Evolutionary conservation across 139 green algal species (phyloP).

Genomic region (Auxenochlorella protothecoides): DNA sequence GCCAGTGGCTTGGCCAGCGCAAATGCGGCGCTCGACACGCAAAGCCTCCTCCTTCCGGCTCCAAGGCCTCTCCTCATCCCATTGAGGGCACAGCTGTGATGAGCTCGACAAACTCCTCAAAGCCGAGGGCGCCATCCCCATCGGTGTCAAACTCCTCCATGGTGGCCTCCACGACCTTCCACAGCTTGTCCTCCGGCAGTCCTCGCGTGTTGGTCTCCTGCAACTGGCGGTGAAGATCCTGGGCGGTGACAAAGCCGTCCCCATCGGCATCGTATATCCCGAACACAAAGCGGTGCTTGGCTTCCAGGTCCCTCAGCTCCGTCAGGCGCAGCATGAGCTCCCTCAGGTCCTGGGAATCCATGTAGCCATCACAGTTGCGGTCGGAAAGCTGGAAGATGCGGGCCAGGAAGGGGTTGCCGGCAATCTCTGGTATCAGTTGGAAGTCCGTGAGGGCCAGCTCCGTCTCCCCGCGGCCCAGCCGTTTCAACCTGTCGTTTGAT

Average conservation of each 20-base stretch:
- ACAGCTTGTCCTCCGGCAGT: slow-evolving; percentile 23
- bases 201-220: slow-evolving; percentile 13
- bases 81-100: no score
- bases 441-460: slow-evolving; percentile 25
- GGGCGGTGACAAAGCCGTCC: slow-evolving; percentile 22
- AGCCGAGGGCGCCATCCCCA: slow-evolving; percentile 18
- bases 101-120: not conserved
- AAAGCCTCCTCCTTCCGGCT: no score
- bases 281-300: slow-evolving; percentile 19
- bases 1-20: no score
- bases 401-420: slow-evolving; percentile 30
- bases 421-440: slow-evolving; percentile 26
- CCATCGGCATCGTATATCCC: slow-evolving; percentile 28
- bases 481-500: no score
- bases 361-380: slow-evolving; percentile 20
- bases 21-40: no score
- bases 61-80: no score
- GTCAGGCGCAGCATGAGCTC: slow-evolving; percentile 17
- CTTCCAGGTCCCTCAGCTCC: not conserved
- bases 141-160: slow-evolving; percentile 9
- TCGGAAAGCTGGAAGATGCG: slow-evolving; percentile 36
- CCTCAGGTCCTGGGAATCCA: slow-evolving; percentile 10
- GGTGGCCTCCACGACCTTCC: slow-evolving; percentile 17
- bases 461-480: slow-evolving; percentile 18
- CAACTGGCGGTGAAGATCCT: slow-evolving; percentile 26